Evolutionary conservation across 352 stramenopile genomes (phyloP).

Genomic region (Thalassiosira hispida): DNA sequence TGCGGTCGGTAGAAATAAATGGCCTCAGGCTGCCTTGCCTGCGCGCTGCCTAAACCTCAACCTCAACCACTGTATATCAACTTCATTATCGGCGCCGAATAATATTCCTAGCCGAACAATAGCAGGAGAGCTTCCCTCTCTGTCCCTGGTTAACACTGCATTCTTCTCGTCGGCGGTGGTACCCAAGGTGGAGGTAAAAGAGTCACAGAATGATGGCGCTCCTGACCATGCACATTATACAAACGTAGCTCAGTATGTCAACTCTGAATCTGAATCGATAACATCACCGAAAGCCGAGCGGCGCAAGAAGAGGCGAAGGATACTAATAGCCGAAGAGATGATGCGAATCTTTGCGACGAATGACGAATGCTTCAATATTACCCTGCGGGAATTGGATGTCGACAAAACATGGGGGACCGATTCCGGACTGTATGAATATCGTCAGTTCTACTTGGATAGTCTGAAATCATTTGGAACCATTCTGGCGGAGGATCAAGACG

Average conservation of each 20-base stretch:
- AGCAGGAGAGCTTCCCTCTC: too few species aligned
- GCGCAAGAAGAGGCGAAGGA: constrained; percentile 1
- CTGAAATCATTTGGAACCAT: constrained; percentile 32
- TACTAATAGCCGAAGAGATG: constrained; percentile 13
- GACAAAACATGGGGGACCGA: constrained; percentile 14
- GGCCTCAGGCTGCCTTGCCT: not conserved
- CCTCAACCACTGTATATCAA: not conserved
- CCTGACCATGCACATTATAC: too few species aligned
- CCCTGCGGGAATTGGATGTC: constrained; percentile 26
- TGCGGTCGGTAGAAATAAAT: not conserved
- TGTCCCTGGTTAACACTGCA: too few species aligned
- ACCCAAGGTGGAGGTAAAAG: too few species aligned
- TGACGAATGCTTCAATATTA: constrained; percentile 22
- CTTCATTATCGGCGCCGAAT: not conserved
- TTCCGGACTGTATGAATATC: constrained; percentile 25
- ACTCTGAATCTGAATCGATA: not conserved
- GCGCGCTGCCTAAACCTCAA: not conserved
- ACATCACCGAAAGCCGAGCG: not conserved
- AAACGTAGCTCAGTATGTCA: too few species aligned
- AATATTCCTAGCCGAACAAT: too few species aligned
- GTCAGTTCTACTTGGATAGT: constrained; percentile 38
- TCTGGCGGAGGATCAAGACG: constrained; percentile 18
- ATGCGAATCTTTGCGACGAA: constrained; percentile 37
- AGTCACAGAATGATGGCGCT: too few species aligned
- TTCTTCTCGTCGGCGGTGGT: too few species aligned